These are phyloP conservation scores for Oryza glaberrima DNA, from an alignment of 176 grass and related monocot species.

Conservation along the genomic window DNA sequence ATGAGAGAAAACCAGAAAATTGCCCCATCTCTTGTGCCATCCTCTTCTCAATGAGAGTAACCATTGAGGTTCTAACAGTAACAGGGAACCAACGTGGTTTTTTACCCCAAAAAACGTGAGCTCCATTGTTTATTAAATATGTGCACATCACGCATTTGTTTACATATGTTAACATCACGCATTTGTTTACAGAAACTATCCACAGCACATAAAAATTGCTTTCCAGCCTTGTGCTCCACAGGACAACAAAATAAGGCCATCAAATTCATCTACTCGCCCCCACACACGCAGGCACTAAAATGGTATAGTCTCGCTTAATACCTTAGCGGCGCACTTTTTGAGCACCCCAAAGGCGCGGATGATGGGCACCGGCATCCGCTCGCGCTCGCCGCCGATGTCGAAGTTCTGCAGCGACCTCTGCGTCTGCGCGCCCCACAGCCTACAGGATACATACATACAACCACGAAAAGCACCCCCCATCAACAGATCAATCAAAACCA, in stretches of 20 bases:
- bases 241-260: background rate
- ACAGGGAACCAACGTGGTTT: background rate
- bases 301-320: conserved; percentile 29
- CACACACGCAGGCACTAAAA: background rate
- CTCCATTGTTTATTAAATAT: background rate
- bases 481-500: conserved; percentile 21
- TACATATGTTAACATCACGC: background rate
- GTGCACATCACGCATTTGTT: background rate
- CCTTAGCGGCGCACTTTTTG: conserved; percentile 97
- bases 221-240: background rate
- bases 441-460: conserved; percentile 38
- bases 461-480: background rate
- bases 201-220: background rate
- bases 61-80: too few relatives aligned
- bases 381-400: conserved; percentile 80
- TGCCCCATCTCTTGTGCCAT: too few relatives aligned
- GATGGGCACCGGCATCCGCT: conserved; percentile 93
- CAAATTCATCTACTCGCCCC: conserved; percentile 5
- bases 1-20: too few relatives aligned
- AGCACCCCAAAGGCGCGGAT: conserved; percentile 93
- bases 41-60: too few relatives aligned
- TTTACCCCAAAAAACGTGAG: background rate
- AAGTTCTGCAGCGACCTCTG: conserved; percentile 98
- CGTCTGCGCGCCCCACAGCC: conserved; percentile 98
- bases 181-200: background rate